phyloP scores from a whole-genome alignment of 2,329 filamentous ascomycete genomes.

The Exophiala phaeomuriformis region DNA sequence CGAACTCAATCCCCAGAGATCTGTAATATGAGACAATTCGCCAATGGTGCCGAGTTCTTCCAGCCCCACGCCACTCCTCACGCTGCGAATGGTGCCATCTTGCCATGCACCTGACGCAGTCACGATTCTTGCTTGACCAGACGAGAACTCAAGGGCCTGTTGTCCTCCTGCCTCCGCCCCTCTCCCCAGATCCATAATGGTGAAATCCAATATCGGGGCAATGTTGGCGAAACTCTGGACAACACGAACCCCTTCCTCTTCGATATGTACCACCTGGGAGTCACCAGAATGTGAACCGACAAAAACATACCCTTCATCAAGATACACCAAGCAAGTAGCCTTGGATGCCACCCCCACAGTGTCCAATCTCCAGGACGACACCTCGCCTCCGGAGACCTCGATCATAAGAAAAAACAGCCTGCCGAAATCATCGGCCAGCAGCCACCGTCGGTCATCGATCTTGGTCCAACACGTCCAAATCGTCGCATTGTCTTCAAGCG shows the following conservation, averaged over 20 bases:
- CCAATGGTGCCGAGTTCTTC: conserved; percentile 78
- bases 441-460: conserved; percentile 71
- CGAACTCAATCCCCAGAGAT: conserved; percentile 61
- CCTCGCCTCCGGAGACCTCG: conserved; percentile 53
- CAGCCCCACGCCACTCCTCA: conserved; percentile 86
- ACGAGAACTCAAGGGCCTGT: conserved; percentile 83
- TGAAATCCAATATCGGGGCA: conserved; percentile 85
- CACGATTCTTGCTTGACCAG: conserved; percentile 86
- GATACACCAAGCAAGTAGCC: conserved; percentile 70
- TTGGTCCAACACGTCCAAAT: conserved; percentile 90
- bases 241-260: conserved; percentile 55
- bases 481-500: conserved; percentile 60
- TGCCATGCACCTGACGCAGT: conserved; percentile 86
- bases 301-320: conserved; percentile 67
- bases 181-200: conserved; percentile 92
- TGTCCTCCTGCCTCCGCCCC: conserved; percentile 58
- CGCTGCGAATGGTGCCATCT: conserved; percentile 80
- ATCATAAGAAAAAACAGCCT: conserved; percentile 78
- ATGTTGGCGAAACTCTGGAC: conserved; percentile 76
- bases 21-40: conserved; percentile 66
- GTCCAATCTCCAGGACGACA: conserved; percentile 65
- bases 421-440: conserved; percentile 90
- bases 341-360: conserved; percentile 63
- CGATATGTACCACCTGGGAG: conserved; percentile 68
- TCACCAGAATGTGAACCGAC: conserved; percentile 90